Conservation (phyloP, 2,329 filamentous ascomycete genomes). For the Huntiella omanensis region DNA sequence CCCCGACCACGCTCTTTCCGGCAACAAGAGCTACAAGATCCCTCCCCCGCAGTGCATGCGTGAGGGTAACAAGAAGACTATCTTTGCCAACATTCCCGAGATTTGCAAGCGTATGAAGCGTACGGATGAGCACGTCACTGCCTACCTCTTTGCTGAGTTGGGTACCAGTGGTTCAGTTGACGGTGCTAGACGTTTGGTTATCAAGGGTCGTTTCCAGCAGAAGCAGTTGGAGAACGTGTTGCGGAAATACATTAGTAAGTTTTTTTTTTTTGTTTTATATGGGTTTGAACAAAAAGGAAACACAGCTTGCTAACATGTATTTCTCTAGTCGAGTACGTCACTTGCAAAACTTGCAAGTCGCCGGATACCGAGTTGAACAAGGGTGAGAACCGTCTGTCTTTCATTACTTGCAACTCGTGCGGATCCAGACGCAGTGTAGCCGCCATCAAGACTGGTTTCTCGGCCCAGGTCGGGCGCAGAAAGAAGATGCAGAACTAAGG, state of each 20-base stretch:
- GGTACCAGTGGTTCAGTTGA: slow-evolving; percentile 93
- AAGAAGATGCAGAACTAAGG: slow-evolving; percentile 74
- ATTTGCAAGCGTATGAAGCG: slow-evolving; percentile 99
- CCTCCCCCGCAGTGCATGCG: slow-evolving; percentile 94
- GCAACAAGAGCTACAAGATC: slow-evolving; percentile 95
- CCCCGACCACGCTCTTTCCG: slow-evolving; percentile 79
- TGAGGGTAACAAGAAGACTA: slow-evolving; percentile 99
- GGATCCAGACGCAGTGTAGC: slow-evolving; percentile 73
- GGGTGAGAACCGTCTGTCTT: slow-evolving; percentile 97
- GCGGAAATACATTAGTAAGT: slow-evolving; percentile 80
- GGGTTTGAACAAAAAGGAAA: too few relatives aligned
- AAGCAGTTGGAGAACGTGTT: slow-evolving; percentile 98
- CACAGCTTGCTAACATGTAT: not conserved
- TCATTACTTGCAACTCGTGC: slow-evolving; percentile 84
- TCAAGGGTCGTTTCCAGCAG: slow-evolving; percentile 99
- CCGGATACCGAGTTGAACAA: slow-evolving; percentile 94
- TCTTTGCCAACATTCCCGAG: slow-evolving; percentile 97
- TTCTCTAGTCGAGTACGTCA: slow-evolving; percentile 71
- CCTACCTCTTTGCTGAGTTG: slow-evolving; percentile 94
- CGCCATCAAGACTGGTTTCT: slow-evolving; percentile 99
- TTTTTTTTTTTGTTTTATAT: not conserved
- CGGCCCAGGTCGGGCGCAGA: slow-evolving; percentile 96
- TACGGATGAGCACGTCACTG: slow-evolving; percentile 90
- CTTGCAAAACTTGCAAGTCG: slow-evolving; percentile 93
- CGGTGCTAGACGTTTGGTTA: slow-evolving; percentile 79